Evolutionary conservation across 768 basidiomycete species (phyloP).

Genomic region (Mycena rosella): DNA sequence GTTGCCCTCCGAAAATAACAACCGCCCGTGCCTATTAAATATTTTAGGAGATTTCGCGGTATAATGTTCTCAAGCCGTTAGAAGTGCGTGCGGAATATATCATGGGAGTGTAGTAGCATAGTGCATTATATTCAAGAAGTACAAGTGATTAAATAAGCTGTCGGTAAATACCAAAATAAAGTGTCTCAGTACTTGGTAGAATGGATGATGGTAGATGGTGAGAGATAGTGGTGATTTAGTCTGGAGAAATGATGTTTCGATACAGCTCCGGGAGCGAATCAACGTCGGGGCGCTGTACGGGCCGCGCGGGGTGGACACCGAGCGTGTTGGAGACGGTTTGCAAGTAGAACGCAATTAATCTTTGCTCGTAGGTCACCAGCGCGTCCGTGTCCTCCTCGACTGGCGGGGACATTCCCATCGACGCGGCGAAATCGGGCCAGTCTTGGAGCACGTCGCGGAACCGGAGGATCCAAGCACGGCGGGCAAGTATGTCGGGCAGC

Average conservation of each 20-base stretch:
- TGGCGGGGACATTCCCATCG: background rate
- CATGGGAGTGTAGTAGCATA: too few relatives aligned
- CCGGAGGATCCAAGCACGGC: constrained; percentile 19
- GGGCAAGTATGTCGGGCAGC: background rate
- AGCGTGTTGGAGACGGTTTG: constrained; percentile 21
- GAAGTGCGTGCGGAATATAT: too few relatives aligned
- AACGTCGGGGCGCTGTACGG: constrained; percentile 9
- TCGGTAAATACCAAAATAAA: too few relatives aligned
- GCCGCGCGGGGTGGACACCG: constrained; percentile 15
- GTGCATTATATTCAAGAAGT: too few relatives aligned
- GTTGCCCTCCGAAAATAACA: constrained; percentile 3
- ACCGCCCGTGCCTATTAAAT: constrained; percentile 7
- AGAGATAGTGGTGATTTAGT: too few relatives aligned
- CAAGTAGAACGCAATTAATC: constrained; percentile 27
- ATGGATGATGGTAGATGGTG: too few relatives aligned
- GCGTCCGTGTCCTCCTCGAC: background rate
- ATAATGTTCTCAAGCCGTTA: too few relatives aligned
- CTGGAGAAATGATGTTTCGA: too few relatives aligned
- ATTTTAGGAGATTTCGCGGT: constrained; percentile 11
- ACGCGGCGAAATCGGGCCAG: constrained; percentile 21
- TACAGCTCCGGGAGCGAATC: constrained; percentile 17
- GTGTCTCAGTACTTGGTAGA: too few relatives aligned
- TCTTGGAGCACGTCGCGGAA: constrained; percentile 16
- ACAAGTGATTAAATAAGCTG: too few relatives aligned
- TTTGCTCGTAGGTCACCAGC: constrained; percentile 13